Evolutionary conservation across 2,329 filamentous ascomycete species (phyloP), one percentile per base, ranked within the genome.

Genomic region (Ophiostoma himal-ulmi): DNA sequence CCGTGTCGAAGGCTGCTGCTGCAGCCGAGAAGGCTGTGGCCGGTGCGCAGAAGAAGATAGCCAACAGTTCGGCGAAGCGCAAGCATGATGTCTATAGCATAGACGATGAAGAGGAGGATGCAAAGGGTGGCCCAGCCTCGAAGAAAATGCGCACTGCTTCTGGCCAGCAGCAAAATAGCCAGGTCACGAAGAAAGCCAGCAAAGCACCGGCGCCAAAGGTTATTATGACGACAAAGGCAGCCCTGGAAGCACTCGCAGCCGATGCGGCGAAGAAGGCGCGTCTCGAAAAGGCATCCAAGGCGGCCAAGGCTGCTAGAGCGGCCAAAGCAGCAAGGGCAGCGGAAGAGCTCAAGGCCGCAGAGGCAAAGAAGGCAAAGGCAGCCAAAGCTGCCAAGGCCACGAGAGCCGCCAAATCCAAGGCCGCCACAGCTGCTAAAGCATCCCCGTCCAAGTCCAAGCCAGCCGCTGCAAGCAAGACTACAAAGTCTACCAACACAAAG

Each of bases 221-320:
- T 1, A 69, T 73, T 1, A 72, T 66, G 52, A 73, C 70, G 10
- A 73, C 72, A 14, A 73, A 73, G 67, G 72, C 70, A 1, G 70
- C 72, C 1, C 30, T 72, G 11, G 67, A 69, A 54, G 70, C 71
- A 14, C 48, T 70, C 48, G 68, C 66, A 22, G 70, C 71, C 41
- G 69, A 52, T 6, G 69, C 66, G 14, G 72, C 68, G 2, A 70
- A 39, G 41, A 52, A 71, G 20, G 70, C 68, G 0, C 71, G 71
- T 26, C 68, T 67, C 22, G 66, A 70, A 60, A 74, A 72, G 54
- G 67, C 57, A 20, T 71, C 76, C 22, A 77, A 76, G 67, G 75
- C 74, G 20, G 75, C 76, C 39, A 78, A 78, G 73, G 71, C 67
- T 14, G 72, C 70, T 1, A 60, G 72, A 20, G 73, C 71, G 37